phyloP scores from a whole-genome alignment of 2,329 filamentous ascomycete genomes.

The Aspergillus fructus region DNA sequence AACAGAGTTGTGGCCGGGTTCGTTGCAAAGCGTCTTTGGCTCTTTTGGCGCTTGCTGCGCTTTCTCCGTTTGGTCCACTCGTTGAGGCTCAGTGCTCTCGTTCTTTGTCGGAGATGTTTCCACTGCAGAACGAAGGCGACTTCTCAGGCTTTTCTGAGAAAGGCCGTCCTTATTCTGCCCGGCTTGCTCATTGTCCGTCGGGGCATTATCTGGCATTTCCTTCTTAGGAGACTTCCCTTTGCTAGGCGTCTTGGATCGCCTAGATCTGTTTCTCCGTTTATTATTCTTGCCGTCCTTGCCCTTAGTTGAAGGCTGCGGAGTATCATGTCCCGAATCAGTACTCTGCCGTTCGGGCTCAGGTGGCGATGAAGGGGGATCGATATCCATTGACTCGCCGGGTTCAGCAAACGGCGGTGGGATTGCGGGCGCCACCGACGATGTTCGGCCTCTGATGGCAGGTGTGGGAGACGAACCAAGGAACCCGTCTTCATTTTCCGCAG shows the following conservation, averaged over 20 bases:
- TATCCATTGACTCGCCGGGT: slow-evolving; percentile 21
- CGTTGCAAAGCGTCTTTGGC: slow-evolving; percentile 1
- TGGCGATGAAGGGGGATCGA: slow-evolving; percentile 38
- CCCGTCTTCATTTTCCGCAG: slow-evolving; percentile 42
- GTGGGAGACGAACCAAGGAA: slow-evolving; percentile 55
- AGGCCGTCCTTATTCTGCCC: neutral
- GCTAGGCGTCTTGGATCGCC: slow-evolving; percentile 7
- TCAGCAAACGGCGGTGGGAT: slow-evolving; percentile 37
- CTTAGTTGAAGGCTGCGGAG: slow-evolving; percentile 2
- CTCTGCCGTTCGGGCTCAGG: slow-evolving; percentile 28
- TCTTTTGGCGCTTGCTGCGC: slow-evolving; percentile 1
- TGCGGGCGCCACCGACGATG: slow-evolving; percentile 27
- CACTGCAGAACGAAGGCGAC: slow-evolving; percentile 25
- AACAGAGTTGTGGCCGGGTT: neutral
- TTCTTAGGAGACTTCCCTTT: slow-evolving; percentile 3
- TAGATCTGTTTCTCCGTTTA: slow-evolving; percentile 14
- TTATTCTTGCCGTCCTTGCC: slow-evolving; percentile 15
- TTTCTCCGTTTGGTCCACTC: neutral
- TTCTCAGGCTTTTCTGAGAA: slow-evolving; percentile 9
- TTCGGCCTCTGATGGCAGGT: slow-evolving; percentile 41
- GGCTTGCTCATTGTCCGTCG: neutral
- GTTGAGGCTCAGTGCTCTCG: neutral
- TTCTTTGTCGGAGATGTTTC: slow-evolving; percentile 16
- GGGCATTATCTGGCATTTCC: neutral
- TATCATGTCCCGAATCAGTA: slow-evolving; percentile 21